Percentiles rank a stretch among this genome's conserved stretches.
Evolutionary conservation across 148 eudicot genomes (phyloP).

Genomic region (Cornus florida): DNA sequence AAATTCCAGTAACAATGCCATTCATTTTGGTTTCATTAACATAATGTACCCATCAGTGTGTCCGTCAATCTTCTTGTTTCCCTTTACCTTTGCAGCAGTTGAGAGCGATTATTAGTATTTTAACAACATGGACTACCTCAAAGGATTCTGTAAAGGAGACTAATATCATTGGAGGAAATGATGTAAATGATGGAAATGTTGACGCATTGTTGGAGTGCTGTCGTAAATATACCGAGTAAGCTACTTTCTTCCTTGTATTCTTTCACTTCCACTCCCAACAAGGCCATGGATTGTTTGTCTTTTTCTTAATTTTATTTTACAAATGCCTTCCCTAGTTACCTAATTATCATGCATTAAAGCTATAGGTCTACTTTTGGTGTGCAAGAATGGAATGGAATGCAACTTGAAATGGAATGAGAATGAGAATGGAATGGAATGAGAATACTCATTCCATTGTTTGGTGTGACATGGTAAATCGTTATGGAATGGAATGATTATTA

Average conservation of each 20-base stretch:
- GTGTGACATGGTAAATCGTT: no score
- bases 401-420: no score
- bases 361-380: not conserved
- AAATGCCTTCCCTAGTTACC: not conserved
- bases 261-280: not conserved
- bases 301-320: not conserved
- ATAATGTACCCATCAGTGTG: not conserved
- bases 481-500: no score
- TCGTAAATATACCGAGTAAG: constrained; percentile 45
- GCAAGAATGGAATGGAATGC: no score
- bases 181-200: constrained; percentile 45
- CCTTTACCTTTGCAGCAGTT: constrained; percentile 58
- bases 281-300: not conserved
- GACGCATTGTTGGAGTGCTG: constrained; percentile 59
- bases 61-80: constrained; percentile 21
- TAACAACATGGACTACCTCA: constrained; percentile 50
- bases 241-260: not conserved
- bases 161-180: constrained; percentile 20
- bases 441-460: no score
- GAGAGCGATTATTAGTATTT: constrained; percentile 47
- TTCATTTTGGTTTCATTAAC: not conserved
- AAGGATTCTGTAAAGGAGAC: constrained; percentile 32
- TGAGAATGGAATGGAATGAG: no score
- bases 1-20: not conserved
- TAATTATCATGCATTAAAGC: not conserved